These are phyloP conservation scores for Backusella sp. DNA, from an alignment of 192 early-diverging fungal genomes.

Conservation along the genomic window DNA sequence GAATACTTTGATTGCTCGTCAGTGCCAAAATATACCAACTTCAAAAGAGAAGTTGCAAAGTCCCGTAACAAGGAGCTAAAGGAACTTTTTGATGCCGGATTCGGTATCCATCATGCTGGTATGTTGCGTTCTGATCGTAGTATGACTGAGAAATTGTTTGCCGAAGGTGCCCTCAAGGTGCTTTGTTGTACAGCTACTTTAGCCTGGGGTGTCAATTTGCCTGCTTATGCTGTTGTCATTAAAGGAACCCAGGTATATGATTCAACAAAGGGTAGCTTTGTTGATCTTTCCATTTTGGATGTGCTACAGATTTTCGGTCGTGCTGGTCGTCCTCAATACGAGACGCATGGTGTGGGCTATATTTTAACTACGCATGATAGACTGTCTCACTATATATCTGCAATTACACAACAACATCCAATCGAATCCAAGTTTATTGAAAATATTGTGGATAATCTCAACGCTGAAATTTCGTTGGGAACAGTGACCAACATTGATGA, in stretches of 20 bases:
- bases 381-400: conserved; percentile 87
- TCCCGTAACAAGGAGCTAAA: conserved; percentile 84
- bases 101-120: conserved; percentile 96
- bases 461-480: conserved; percentile 95
- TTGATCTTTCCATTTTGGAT: conserved; percentile 95
- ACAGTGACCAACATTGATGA: conserved; percentile 96
- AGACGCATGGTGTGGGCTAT: conserved; percentile 89
- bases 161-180: conserved; percentile 77
- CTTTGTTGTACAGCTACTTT: conserved; percentile 97
- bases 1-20: conserved; percentile 63
- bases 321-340: conserved; percentile 93
- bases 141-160: conserved; percentile 89
- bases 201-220: conserved; percentile 99
- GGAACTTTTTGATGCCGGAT: conserved; percentile 81
- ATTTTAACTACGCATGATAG: conserved; percentile 95
- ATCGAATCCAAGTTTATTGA: conserved; percentile 93
- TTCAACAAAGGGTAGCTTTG: conserved; percentile 88
- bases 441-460: conserved; percentile 90
- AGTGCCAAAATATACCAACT: conserved; percentile 47
- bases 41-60: conserved; percentile 69
- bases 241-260: conserved; percentile 98
- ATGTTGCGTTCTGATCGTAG: conserved; percentile 89
- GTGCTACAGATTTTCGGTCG: conserved; percentile 99
- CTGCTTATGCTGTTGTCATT: conserved; percentile 97
- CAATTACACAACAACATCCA: conserved; percentile 94